Evolutionary conservation across 1,139 yeast genomes (phyloP), one percentile per base, ranked within the genome.

Genomic region (Yamadazyma membranifaciens): DNA sequence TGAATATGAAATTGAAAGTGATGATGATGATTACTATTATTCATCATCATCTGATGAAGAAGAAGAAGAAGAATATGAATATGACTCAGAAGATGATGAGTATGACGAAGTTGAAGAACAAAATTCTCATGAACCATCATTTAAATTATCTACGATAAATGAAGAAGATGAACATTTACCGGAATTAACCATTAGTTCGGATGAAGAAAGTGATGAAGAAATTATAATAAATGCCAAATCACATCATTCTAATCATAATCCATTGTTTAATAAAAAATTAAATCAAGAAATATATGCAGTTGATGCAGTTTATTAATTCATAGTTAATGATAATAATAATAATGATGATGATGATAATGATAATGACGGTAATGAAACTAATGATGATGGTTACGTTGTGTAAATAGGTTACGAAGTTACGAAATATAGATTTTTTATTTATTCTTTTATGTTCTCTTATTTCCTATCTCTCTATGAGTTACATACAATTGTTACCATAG

Each of bases 1-100:
- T 11, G 55, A 65, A 5, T 53, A 61, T 25, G 73, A 66, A 46
- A 65, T 65, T 49, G 75, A 68, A 49, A 58, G 66, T n/a, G 52
- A 47, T 12, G 45, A 40, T 7, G 54, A 54, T 13, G 61, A 63
- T 41, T 58, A 62, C 49, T 62, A 64, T 46, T 62, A 59, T 45
- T 59, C 61, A 41, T 61, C 64, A n/a, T 59, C 46, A n/a, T n/a
- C n/a, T n/a, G n/a, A n/a, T 36, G 62, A 20, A 15, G 55, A 45
- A 22, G 53, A 49, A 24, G 54, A 45, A 24, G 55, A 49, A 24
- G 54, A 50, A 14, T 54, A 49, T 9, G 50, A 40, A 9, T 40
- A 40, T n/a, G 53, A 43, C 33, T 34, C 30, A 26, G 52, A 24
- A 22, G 6, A 17, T 13, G 31, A 33, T n/a, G 35, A 34, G 16